phyloP scores from a whole-genome alignment of 1,284 basidiomycete species.

The Cystobasidiaceae sp. region DNA sequence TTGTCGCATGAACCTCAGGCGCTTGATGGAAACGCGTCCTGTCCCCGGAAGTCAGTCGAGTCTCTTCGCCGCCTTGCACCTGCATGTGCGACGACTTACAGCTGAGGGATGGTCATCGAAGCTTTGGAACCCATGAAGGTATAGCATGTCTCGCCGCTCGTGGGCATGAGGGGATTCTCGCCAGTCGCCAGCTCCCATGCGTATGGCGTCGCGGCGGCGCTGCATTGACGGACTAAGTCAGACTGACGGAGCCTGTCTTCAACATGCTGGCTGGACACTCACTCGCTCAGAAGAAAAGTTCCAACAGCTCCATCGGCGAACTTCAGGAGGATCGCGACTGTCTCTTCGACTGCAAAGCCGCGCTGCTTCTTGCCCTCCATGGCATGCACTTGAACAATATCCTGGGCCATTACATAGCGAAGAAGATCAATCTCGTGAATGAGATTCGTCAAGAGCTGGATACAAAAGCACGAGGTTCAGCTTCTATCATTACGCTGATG shows the following conservation, averaged over 20 bases:
- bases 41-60: constrained; percentile 32
- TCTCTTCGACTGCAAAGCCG: constrained; percentile 37
- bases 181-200: constrained; percentile 38
- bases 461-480: too few relatives aligned
- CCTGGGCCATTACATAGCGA: constrained; percentile 34
- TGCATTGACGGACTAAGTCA: too few relatives aligned
- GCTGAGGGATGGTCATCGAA: too few relatives aligned
- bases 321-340: constrained; percentile 34
- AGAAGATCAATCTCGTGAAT: constrained; percentile 36
- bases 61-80: constrained; percentile 24
- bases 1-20: too few relatives aligned
- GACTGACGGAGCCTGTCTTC: too few relatives aligned
- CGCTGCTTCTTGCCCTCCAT: constrained; percentile 30
- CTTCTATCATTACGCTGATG: too few relatives aligned
- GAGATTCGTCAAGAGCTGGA: constrained; percentile 9
- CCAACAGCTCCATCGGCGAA: constrained; percentile 36
- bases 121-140: too few relatives aligned
- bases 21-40: constrained; percentile 22
- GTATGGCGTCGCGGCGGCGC: constrained; percentile 35
- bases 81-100: constrained; percentile 36
- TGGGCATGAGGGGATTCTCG: constrained; percentile 36
- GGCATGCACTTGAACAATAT: constrained; percentile 35
- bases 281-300: constrained; percentile 39
- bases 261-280: not conserved
- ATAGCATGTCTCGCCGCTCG: too few relatives aligned